A percentile compares a stretch with the other conserved stretches of the same genome.
Evolutionary conservation across 352 stramenopile genomes (phyloP).

Genomic region (Phytophthora crassamura): DNA sequence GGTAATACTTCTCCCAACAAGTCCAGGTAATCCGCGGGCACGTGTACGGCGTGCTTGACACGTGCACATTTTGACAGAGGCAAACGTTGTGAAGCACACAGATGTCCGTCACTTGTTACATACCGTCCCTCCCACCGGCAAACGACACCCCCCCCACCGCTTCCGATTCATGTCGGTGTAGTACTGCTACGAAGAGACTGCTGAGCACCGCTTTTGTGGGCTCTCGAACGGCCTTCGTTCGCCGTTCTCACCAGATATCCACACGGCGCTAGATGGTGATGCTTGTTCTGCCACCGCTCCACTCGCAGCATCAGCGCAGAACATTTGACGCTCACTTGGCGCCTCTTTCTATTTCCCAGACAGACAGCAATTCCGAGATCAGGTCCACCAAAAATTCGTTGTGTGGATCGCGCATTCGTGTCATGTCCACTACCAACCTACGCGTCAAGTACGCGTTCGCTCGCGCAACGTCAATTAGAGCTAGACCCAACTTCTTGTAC

Average conservation of each 20-base stretch:
- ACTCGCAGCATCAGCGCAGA: background rate
- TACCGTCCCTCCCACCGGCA: too few relatives aligned
- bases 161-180: conserved; percentile 8
- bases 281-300: background rate
- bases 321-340: conserved; percentile 2
- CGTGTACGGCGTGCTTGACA: background rate
- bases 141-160: background rate
- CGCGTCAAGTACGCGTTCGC: conserved; percentile 31
- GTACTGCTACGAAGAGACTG: conserved; percentile 5
- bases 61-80: too few relatives aligned
- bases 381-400: conserved; percentile 2
- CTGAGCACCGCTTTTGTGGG: conserved; percentile 2
- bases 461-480: conserved; percentile 33
- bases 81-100: too few relatives aligned
- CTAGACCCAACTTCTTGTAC: conserved; percentile 37
- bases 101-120: too few relatives aligned
- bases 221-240: too few relatives aligned
- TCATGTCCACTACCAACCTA: background rate
- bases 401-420: background rate
- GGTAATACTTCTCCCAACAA: conserved; percentile 8
- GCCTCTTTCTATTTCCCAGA: conserved; percentile 6
- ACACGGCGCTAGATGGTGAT: background rate
- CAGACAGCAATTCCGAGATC: conserved; percentile 1
- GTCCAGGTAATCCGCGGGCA: background rate
- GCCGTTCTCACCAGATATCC: too few relatives aligned